Percentiles rank a stretch among this genome's conserved stretches.
These are phyloP conservation scores for Botrytis hyacinthi DNA, from an alignment of 2,329 filamentous ascomycete genomes.

Conservation along the genomic window DNA sequence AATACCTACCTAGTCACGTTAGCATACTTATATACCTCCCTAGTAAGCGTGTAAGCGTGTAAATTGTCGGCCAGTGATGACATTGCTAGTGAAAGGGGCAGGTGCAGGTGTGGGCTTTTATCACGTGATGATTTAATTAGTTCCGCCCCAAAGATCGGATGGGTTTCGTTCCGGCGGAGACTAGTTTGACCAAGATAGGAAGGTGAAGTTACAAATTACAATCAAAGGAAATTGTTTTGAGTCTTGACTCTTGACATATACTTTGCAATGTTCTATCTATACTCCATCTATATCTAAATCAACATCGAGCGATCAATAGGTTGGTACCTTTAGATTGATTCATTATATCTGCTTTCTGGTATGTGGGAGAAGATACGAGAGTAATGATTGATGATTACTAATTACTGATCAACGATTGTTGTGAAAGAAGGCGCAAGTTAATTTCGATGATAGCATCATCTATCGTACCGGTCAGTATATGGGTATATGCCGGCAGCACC, in stretches of 20 bases:
- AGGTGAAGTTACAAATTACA: background rate
- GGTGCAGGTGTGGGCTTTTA: background rate
- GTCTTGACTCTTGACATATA: background rate
- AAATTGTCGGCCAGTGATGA: background rate
- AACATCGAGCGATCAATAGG: background rate
- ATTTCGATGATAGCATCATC: background rate
- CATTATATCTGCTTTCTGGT: background rate
- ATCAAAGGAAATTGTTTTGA: background rate
- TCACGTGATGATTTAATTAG: background rate
- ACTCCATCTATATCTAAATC: background rate
- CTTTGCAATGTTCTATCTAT: background rate
- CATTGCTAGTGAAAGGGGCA: background rate
- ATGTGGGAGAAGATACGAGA: background rate
- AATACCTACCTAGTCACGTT: background rate
- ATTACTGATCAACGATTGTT: background rate
- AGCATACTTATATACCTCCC: too few species aligned
- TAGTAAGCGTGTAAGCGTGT: background rate
- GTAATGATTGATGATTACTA: background rate
- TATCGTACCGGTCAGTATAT: background rate
- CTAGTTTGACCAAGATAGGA: background rate
- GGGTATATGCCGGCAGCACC: background rate
- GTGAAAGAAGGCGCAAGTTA: background rate
- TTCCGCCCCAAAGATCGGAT: background rate
- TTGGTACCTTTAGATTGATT: background rate
- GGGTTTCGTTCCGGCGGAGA: background rate